Percentiles rank a stretch among this genome's conserved stretches.
These are phyloP conservation scores for Helianthus annuus DNA, from an alignment of 129 eudicot genomes.

Conservation along the genomic window HanXRQr2.0-SUNRISE NC_035448.2:133493969-133494468, in stretches of 20 bases:
- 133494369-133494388: conserved; percentile 51
- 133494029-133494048: not conserved
- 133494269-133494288: conserved; percentile 41
- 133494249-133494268: conserved; percentile 23
- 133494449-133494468: conserved; percentile 58
- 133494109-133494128: conserved; percentile 57
- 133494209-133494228: conserved; percentile 31
- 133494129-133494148: conserved; percentile 71
- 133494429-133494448: conserved; percentile 70
- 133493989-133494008: not conserved
- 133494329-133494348: conserved; percentile 51
- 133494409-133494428: conserved; percentile 75
- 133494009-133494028: not conserved
- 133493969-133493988: not conserved
- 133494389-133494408: conserved; percentile 52
- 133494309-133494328: conserved; percentile 65
- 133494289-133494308: conserved; percentile 50
- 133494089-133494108: conserved; percentile 16
- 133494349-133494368: conserved; percentile 59
- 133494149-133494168: conserved; percentile 30
- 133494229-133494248: conserved; percentile 7
- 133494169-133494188: conserved; percentile 15
- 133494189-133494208: conserved; percentile 33
- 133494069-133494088: not conserved
- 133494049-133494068: not conserved